These are phyloP conservation scores for Solanum chaucha DNA, from an alignment of 257 asterid genomes.

Conservation along the genomic window DNA sequence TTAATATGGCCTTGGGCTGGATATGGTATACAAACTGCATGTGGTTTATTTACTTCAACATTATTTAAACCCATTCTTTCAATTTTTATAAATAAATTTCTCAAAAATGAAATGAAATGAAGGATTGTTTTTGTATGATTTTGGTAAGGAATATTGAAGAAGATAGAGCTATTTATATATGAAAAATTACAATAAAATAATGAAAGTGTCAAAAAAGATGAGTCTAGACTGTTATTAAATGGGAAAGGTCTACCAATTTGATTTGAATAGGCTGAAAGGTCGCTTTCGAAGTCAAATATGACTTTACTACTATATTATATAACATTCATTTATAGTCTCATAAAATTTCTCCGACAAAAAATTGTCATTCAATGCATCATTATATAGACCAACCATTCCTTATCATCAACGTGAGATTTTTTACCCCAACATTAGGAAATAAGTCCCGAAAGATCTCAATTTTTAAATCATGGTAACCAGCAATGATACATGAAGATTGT, in stretches of 20 bases:
- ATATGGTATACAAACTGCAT: background rate
- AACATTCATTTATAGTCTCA: no score
- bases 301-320: background rate
- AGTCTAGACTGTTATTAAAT: background rate
- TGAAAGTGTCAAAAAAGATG: background rate
- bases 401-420: no score
- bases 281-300: background rate
- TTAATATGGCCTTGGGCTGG: conserved; percentile 3
- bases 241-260: background rate
- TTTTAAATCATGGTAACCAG: no score
- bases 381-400: no score
- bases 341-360: no score
- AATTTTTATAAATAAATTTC: background rate
- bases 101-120: background rate
- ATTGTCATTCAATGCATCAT: no score
- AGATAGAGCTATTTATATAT: background rate
- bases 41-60: background rate
- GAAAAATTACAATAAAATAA: no score
- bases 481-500: no score
- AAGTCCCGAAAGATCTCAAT: no score
- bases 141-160: background rate
- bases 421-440: no score
- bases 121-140: background rate
- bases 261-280: background rate
- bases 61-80: background rate